Evolutionary conservation across 108 stramenopile species (phyloP), one percentile per base, ranked within the genome.

Genomic region (Craspedostauros australis): DNA sequence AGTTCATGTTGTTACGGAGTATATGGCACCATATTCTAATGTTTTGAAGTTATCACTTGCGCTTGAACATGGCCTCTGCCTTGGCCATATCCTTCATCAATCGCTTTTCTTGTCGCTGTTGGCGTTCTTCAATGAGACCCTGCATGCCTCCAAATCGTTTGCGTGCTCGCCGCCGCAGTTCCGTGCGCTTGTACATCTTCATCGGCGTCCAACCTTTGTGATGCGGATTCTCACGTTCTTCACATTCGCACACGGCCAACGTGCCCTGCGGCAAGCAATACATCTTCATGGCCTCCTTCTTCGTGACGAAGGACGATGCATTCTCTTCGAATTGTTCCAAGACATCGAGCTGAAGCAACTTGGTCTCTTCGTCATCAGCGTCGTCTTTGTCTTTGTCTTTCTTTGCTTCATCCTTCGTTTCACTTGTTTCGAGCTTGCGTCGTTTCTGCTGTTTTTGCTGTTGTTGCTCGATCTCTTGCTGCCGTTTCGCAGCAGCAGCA

Each of bases 201-300:
- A 91, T 83, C 12, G 79, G 60, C 6, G 68, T 70, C 65, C 68
- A 91, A 8, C 70, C 63, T 5, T 57, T 61, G 49, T 82, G 49
- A 8, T 69, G 76, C 18, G 90, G 90, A 72, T 91, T 91, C 9
- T 64, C 67, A 44, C 63, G 67, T 54, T 78, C 79, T 37, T 74
- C 59, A 50, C 61, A 71, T 14, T 72, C 39, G 54, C 86, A 87
- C 23, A 87, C 83, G 16, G 78, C 81, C 45, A 91, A 68, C 26
- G 90, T 85, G 23, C 90, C 90, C 43, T 77, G 53, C 2, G 90
- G 90, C 16, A 91, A 32, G 46, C 83, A 87, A 62, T 91, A 91
- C 33, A 53, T 53, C 14, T 67, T 50, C 56, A 69, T 77, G 3
- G 86, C 85, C 42, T 91, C 90, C 9, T 68, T 70, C 66, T 87